Base-by-base conservation (phyloP, 805 yeast species). In the Ogataea paraovalis region DNA sequence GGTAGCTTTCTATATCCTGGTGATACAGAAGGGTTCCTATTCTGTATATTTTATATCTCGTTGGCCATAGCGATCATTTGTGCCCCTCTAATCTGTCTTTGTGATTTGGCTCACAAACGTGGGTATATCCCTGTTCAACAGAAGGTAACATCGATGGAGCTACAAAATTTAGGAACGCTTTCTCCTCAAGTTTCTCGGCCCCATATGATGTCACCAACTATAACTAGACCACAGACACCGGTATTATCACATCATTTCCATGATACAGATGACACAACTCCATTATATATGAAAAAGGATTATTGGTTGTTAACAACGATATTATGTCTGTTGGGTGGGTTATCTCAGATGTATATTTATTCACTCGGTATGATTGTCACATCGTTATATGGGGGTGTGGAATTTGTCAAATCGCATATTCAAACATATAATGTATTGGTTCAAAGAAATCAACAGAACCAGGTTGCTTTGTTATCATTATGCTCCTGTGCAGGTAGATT, bases 291-390 rank as follows among this genome's bases (percentile, higher is more conserved):
- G 14, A 54, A 57, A 20, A 39, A 55, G 0, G 64, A 67, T 16
- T 85, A 81, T 57, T 75, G 87, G 74, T 59, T 71, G 5, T 74
- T 83, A 46, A 72, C 74, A 36, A 21, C 69, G 2, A 64, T 79
- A 16, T 67, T 83, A 27, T 79, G 88, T 1, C 53, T 83, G 19
- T 58, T 79, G 16, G 78, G 85, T 9, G 91, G 89, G 0, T 61
- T 80, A 47, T 85, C 90, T 23, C 92, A 85, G 56, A 78, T 83
- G 76, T 87, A 82, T 60, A 86, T 86, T 37, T 84, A 81, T 55
- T 79, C 87, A 0, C 79, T 85, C 34, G 95, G 95, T 0, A 83
- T 81, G 57, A 77, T 85, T 55, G 85, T 83, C 13, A 69, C 71
- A 44, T 78, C 85, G 0, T 64, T 80, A 34, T 57, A 65, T 18